phyloP scores from a whole-genome alignment of 2,329 filamentous ascomycete species.

The Escovopsis weberi region DNA sequence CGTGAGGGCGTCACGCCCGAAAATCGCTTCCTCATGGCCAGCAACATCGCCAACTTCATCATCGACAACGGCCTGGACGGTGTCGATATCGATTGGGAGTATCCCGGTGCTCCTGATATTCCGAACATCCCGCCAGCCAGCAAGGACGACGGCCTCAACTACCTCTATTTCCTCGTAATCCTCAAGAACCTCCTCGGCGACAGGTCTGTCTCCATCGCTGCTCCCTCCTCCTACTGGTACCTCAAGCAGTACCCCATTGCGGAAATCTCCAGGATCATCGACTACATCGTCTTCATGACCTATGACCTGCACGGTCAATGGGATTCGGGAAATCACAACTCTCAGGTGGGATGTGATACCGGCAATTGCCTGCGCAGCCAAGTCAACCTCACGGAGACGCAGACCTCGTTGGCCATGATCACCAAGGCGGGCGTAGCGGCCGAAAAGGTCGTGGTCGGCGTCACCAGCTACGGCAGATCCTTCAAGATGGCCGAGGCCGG shows the following conservation, averaged over 20 bases:
- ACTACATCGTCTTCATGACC: constrained; percentile 20
- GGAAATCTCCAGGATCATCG: constrained; percentile 13
- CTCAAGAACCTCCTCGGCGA: constrained; percentile 12
- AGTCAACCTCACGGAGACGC: constrained; percentile 16
- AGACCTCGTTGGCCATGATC: constrained; percentile 13
- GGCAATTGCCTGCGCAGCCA: constrained; percentile 15
- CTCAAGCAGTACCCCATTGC: constrained; percentile 21
- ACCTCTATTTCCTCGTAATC: constrained; percentile 7
- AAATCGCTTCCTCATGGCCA: constrained; percentile 11
- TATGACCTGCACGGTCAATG: constrained; percentile 20
- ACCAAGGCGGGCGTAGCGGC: constrained; percentile 12
- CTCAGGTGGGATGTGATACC: constrained; percentile 10
- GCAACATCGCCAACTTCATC: background rate
- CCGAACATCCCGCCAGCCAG: constrained; percentile 15
- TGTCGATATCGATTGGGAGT: constrained; percentile 29
- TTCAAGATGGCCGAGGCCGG: constrained; percentile 4
- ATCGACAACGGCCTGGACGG: constrained; percentile 19
- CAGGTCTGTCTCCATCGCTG: constrained; percentile 21
- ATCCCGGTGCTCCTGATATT: constrained; percentile 15
- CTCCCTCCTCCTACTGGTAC: constrained; percentile 25
- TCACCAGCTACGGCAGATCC: constrained; percentile 10
- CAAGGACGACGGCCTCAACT: constrained; percentile 5
- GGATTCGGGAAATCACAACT: constrained; percentile 15
- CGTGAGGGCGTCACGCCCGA: constrained; percentile 7
- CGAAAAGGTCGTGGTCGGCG: constrained; percentile 12